Evolutionary conservation across 257 asterid genomes (phyloP), one percentile per base, ranked within the genome.

Genomic region (Henckelia pumila): DNA sequence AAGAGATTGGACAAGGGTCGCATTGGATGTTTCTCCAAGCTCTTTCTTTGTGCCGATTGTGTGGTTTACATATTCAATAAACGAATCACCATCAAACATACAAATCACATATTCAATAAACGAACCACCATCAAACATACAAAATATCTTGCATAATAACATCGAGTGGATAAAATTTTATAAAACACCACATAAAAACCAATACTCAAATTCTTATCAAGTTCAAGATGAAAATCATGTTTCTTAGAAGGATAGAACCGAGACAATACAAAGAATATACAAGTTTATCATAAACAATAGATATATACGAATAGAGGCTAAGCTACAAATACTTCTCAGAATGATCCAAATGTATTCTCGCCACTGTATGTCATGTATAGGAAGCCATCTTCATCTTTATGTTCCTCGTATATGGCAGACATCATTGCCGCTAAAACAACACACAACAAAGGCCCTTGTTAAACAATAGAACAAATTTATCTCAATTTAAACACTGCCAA

Each of bases 361-460:
- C 80, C 80, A 50, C 80, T 72, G 67, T 76, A 76, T 25, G 80
- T 71, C 35, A 76, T 70, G 24, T 76, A 76, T 9, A 76, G 67
- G 71, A 76, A 76, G 25, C 80, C 80, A 26, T 76, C 80, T 62
- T 71, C 74, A 25, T 76, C 77, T 55, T 71, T 67, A 63, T 72
- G 67, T 20, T 76, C 80, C 0, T 72, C 77, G 3, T 76, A 76
- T 52, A 76, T 57, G 1, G 77, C 62, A 24, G 77, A 76, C 80
- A 76, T 63, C 23, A 76, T 56, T 30, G 79, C 78, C 14, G 70
- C 78, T 68, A 50, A 64, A 56, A 61, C 17, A 2, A 4, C 3
- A 63, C 22, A 56, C 8, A 20, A 26, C 20, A 5, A 61, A 49
- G 19, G 19, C n/a, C 11, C 11, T 11, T 32, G 52, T 14, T 28